Percentiles rank a stretch among this genome's conserved stretches.
These are phyloP conservation scores for Cicer judaicum DNA, from an alignment of 306 rosid species.

Conservation along the genomic window DNA sequence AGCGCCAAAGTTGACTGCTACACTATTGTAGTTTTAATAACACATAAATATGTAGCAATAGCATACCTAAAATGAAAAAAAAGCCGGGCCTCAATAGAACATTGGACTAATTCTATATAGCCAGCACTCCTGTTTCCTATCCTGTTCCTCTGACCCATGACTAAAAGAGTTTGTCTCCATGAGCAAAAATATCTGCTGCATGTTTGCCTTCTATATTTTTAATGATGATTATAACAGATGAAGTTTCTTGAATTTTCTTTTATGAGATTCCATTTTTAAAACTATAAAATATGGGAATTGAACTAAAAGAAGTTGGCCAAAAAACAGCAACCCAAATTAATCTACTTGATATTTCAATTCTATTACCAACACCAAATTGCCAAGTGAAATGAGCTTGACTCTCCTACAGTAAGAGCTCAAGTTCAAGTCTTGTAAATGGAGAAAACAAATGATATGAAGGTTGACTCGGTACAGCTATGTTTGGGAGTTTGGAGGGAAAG, in stretches of 20 bases:
- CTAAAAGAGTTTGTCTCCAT: background rate
- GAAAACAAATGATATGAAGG: background rate
- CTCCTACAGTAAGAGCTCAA: background rate
- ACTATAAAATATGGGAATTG: background rate
- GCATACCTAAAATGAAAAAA: background rate
- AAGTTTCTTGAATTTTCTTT: constrained; percentile 4
- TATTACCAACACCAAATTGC: background rate
- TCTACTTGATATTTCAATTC: constrained; percentile 5
- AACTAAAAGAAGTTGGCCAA: background rate
- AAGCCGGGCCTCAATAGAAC: background rate
- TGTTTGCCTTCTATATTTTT: background rate
- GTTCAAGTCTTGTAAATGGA: background rate
- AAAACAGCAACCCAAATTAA: background rate
- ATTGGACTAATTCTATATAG: constrained; percentile 9
- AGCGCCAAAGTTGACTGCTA: background rate
- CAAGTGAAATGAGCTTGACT: background rate
- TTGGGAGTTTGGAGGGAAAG: too few species aligned
- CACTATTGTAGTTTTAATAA: background rate
- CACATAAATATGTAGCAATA: background rate
- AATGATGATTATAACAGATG: background rate
- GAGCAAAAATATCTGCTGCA: background rate
- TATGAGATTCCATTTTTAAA: background rate
- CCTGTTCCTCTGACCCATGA: background rate
- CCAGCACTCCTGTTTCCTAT: background rate
- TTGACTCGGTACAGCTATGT: background rate